Conservation (phyloP, 129 eudicot species). For the Pseudognaphalium luteoalbum region DNA sequence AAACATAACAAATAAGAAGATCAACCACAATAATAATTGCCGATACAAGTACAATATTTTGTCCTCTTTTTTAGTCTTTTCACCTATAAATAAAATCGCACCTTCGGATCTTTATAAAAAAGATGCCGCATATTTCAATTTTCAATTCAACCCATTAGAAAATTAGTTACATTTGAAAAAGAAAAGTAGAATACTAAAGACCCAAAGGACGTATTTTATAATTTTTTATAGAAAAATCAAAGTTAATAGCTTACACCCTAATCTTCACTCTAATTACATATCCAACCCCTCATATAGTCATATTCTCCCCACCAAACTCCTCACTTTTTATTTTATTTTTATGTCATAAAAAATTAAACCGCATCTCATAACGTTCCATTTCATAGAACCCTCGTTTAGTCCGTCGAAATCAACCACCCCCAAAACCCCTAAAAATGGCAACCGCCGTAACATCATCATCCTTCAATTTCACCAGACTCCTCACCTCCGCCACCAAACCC, state of each 20-base stretch:
- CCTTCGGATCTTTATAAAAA: not conserved
- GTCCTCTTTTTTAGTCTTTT: too few relatives aligned
- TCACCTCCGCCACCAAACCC: slow-evolving; percentile 38
- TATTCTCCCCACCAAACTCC: not conserved
- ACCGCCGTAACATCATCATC: slow-evolving; percentile 38
- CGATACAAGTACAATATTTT: too few relatives aligned
- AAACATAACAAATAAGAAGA: not conserved
- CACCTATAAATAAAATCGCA: not conserved
- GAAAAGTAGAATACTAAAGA: too few relatives aligned
- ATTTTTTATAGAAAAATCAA: not conserved
- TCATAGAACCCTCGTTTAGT: slow-evolving; percentile 1
- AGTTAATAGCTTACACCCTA: not conserved
- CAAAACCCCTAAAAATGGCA: slow-evolving; percentile 34
- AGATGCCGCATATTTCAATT: not conserved
- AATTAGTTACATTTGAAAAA: too few relatives aligned
- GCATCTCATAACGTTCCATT: not conserved
- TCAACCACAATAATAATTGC: not conserved
- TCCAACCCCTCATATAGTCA: not conserved
- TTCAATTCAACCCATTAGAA: too few relatives aligned
- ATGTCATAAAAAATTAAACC: not conserved
- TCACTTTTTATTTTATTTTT: not conserved
- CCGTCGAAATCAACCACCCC: slow-evolving; percentile 23
- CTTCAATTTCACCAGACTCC: slow-evolving; percentile 44
- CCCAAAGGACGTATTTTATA: not conserved
- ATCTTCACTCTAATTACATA: not conserved